These are phyloP conservation scores for Alloascoidea hylecoeti DNA, from an alignment of 805 yeast genomes.

Conservation along the genomic window DNA sequence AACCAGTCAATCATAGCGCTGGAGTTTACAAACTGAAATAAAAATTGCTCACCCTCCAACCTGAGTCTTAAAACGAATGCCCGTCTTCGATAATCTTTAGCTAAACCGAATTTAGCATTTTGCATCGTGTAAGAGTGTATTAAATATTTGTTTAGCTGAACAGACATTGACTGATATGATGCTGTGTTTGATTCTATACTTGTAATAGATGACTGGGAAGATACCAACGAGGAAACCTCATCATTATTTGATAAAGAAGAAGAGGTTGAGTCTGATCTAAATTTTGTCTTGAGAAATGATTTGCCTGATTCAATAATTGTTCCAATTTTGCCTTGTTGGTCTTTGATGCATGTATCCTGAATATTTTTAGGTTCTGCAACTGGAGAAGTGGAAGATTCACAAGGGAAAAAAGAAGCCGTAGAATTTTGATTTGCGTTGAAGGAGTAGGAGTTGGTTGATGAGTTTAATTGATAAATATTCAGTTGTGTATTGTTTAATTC, in stretches of 20 bases:
- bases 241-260: slow-evolving; percentile 1
- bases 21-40: slow-evolving; percentile 47
- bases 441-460: slow-evolving; percentile 16
- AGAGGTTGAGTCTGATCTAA: neutral
- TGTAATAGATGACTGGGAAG: neutral
- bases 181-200: slow-evolving; percentile 1
- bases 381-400: slow-evolving; percentile 2
- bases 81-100: slow-evolving; percentile 68
- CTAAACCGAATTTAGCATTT: slow-evolving; percentile 72
- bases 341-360: slow-evolving; percentile 9
- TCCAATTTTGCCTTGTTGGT: slow-evolving; percentile 2
- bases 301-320: slow-evolving; percentile 3
- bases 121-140: slow-evolving; percentile 64
- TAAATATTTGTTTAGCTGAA: slow-evolving; percentile 10
- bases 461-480: slow-evolving; percentile 41
- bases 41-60: slow-evolving; percentile 70
- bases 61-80: slow-evolving; percentile 60
- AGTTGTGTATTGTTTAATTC: slow-evolving; percentile 82
- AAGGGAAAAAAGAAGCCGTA: slow-evolving; percentile 1
- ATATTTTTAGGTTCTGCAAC: neutral
- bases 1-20: slow-evolving; percentile 73
- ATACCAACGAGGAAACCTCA: slow-evolving; percentile 2
- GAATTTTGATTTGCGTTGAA: slow-evolving; percentile 14
- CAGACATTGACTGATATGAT: slow-evolving; percentile 6
- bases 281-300: slow-evolving; percentile 4